Percentiles rank a stretch among this genome's conserved stretches.
These are phyloP conservation scores for Myxozyma vanderwaltii DNA, from an alignment of 805 yeast species.

Conservation along the genomic window DNA sequence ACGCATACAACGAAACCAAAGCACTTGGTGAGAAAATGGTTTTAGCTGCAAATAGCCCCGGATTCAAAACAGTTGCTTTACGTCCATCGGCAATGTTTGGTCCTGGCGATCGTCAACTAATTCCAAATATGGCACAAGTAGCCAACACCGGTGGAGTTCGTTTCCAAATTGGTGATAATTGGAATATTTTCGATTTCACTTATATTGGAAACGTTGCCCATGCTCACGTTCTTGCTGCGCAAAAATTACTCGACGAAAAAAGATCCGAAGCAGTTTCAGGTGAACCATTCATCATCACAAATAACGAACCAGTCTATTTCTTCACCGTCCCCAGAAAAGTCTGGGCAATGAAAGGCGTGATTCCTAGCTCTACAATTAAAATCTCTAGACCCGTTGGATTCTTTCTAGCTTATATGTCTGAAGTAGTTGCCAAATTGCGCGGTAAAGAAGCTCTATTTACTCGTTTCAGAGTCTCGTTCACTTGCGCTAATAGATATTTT, in stretches of 20 bases:
- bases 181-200: conserved; percentile 93
- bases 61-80: conserved; percentile 75
- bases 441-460: conserved; percentile 93
- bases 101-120: conserved; percentile 96
- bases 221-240: conserved; percentile 91
- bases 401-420: conserved; percentile 77
- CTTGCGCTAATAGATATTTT: conserved; percentile 92
- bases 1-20: conserved; percentile 93
- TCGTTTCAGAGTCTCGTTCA: conserved; percentile 89
- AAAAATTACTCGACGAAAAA: conserved; percentile 54
- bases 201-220: conserved; percentile 98
- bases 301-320: conserved; percentile 91
- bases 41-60: conserved; percentile 61
- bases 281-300: conserved; percentile 85
- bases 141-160: conserved; percentile 83
- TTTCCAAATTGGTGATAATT: conserved; percentile 92
- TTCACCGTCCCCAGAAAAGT: conserved; percentile 97
- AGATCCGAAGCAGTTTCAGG: conserved; percentile 61
- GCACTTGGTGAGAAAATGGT: conserved; percentile 74
- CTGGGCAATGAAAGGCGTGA: conserved; percentile 94
- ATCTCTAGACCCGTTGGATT: conserved; percentile 77
- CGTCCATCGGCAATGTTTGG: conserved; percentile 97
- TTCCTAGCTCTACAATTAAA: conserved; percentile 68
- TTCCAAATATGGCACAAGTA: conserved; percentile 86
- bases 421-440: conserved; percentile 63